phyloP scores from a whole-genome alignment of 768 basidiomycete genomes.

The Grammothele lineata region DNA sequence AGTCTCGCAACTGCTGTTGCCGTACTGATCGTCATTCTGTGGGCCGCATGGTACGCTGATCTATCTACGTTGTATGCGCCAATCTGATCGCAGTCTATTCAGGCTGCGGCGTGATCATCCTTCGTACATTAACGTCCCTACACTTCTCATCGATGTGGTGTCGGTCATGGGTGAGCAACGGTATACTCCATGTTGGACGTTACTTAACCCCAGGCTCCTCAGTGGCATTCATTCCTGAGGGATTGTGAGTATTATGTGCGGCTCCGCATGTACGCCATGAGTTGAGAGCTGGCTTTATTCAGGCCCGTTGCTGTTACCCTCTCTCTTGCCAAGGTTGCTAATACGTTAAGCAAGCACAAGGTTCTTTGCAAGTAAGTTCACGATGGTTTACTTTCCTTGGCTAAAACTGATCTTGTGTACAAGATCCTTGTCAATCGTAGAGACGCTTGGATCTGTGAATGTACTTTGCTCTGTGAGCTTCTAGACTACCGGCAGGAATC shows the following conservation, averaged over 20 bases:
- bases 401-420: no score
- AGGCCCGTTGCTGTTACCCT: slow-evolving; percentile 49
- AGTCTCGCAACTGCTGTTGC: slow-evolving; percentile 40
- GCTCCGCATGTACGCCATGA: background rate
- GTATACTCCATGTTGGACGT: background rate
- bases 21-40: slow-evolving; percentile 42
- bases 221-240: slow-evolving; percentile 48
- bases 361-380: slow-evolving; percentile 42
- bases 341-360: slow-evolving; percentile 44
- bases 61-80: background rate
- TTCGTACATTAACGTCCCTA: slow-evolving; percentile 43
- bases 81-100: no score
- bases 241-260: slow-evolving; percentile 28
- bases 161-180: slow-evolving; percentile 31
- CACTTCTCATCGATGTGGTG: slow-evolving; percentile 50
- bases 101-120: slow-evolving; percentile 38
- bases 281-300: no score
- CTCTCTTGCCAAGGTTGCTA: slow-evolving; percentile 33
- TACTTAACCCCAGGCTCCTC: background rate
- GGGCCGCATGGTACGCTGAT: slow-evolving; percentile 33
- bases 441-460: slow-evolving; percentile 58
- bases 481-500: no score
- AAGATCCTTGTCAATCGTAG: slow-evolving; percentile 53
- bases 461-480: slow-evolving; percentile 31
- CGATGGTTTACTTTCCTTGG: no score